phyloP scores from a whole-genome alignment of 768 basidiomycete genomes.

The Russula earlei region DNA sequence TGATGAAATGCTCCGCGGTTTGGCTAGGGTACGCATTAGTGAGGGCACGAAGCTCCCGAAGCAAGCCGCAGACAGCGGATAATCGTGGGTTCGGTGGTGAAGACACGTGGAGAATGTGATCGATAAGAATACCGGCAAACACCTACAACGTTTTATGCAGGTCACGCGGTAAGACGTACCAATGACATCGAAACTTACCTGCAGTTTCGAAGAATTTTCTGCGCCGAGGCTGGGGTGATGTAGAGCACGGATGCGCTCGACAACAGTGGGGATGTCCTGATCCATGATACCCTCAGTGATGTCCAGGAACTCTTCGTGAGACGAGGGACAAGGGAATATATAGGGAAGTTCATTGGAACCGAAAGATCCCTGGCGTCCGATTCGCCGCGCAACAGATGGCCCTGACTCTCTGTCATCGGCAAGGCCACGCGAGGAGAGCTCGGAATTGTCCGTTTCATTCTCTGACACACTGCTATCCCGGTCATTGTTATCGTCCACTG shows the following conservation, averaged over 20 bases:
- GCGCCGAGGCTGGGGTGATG: conserved; percentile 89
- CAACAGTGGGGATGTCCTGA: conserved; percentile 63
- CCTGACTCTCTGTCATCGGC: not conserved
- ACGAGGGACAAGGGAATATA: conserved; percentile 82
- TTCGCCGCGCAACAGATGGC: not conserved
- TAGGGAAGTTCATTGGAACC: conserved; percentile 65
- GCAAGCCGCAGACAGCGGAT: conserved; percentile 49
- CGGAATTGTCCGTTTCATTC: conserved; percentile 24
- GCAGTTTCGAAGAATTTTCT: conserved; percentile 87
- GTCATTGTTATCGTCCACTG: conserved; percentile 21
- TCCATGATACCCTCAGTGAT: conserved; percentile 66
- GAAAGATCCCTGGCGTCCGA: not conserved
- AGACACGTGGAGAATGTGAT: conserved; percentile 75
- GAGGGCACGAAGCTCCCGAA: conserved; percentile 73
- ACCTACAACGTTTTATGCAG: conserved; percentile 35
- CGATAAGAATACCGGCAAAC: conserved; percentile 70
- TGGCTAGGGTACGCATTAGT: conserved; percentile 74
- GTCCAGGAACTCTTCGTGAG: conserved; percentile 83
- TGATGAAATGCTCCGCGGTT: conserved; percentile 67
- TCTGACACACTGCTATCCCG: conserved; percentile 27
- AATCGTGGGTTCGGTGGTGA: conserved; percentile 54
- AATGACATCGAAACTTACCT: conserved; percentile 42
- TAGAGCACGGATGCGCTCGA: conserved; percentile 83
- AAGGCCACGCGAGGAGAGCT: not conserved
- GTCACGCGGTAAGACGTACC: not conserved